Conservation (phyloP, 768 basidiomycete species). For the Kwoniella sp. region DNA sequence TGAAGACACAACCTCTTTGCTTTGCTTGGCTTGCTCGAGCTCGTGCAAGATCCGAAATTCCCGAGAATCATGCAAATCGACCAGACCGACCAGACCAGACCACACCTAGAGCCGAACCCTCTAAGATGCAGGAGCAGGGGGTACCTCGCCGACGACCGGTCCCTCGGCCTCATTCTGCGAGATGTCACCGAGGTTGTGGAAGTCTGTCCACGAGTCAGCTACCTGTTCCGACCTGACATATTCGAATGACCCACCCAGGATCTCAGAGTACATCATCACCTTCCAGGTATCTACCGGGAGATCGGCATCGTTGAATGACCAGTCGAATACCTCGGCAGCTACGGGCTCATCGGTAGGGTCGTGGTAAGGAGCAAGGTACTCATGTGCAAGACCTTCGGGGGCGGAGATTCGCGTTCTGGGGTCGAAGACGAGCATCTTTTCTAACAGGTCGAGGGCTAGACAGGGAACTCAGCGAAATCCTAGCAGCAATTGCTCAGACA, state of each 20-base stretch:
- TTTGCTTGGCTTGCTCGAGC: no score
- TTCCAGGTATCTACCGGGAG: constrained; percentile 99
- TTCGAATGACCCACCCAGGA: constrained; percentile 64
- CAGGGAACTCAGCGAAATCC: not conserved
- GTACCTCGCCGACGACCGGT: constrained; percentile 45
- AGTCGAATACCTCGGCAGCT: constrained; percentile 91
- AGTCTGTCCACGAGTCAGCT: no score
- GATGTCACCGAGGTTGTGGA: constrained; percentile 51
- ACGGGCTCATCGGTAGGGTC: constrained; percentile 97
- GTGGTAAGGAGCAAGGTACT: constrained; percentile 95
- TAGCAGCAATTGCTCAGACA: not conserved
- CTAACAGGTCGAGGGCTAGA: constrained; percentile 85
- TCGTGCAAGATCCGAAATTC: no score
- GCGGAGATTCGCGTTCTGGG: constrained; percentile 96
- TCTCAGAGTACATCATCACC: constrained; percentile 99
- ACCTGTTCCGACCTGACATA: not conserved
- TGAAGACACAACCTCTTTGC: no score
- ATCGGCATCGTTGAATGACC: constrained; percentile 99
- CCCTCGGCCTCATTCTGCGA: constrained; percentile 46
- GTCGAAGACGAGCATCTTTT: constrained; percentile 99
- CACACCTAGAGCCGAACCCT: no score
- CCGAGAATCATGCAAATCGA: no score
- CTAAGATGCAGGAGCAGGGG: constrained; percentile 30
- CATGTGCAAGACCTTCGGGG: constrained; percentile 78
- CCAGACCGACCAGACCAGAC: no score